A percentile compares a stretch with the other conserved stretches of the same genome.
phyloP scores from a whole-genome alignment of 805 yeast genomes.

The Teunomyces panamensis region DNA sequence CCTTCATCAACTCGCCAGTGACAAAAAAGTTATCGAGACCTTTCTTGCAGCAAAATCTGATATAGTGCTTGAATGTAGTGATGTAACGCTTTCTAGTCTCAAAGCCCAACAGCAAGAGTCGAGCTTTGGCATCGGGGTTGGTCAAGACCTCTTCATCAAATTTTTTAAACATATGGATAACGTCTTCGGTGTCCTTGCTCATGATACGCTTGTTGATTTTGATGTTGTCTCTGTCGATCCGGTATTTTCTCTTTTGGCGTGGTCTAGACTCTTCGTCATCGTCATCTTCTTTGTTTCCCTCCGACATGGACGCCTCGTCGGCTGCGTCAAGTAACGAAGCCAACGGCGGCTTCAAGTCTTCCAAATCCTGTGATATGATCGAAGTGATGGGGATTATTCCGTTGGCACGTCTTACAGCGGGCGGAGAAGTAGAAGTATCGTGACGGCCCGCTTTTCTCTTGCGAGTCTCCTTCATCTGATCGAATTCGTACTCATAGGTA shows the following conservation, averaged over 20 bases:
- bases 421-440: background rate
- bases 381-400: slow-evolving; percentile 4
- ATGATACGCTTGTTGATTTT: slow-evolving; percentile 14
- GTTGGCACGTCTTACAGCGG: slow-evolving; percentile 1
- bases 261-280: background rate
- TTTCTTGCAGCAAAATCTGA: slow-evolving; percentile 12
- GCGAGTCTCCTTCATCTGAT: background rate
- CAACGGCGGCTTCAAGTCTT: background rate
- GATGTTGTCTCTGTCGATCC: slow-evolving; percentile 11
- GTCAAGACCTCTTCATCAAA: slow-evolving; percentile 14
- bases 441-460: background rate
- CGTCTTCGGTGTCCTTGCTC: slow-evolving; percentile 15
- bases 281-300: background rate
- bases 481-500: background rate
- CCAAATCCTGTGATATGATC: slow-evolving; percentile 4
- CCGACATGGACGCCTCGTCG: slow-evolving; percentile 1
- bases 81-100: slow-evolving; percentile 15
- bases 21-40: slow-evolving; percentile 11
- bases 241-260: slow-evolving; percentile 9
- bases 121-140: slow-evolving; percentile 12
- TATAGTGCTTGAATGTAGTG: slow-evolving; percentile 15
- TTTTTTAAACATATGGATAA: slow-evolving; percentile 13
- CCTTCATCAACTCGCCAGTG: slow-evolving; percentile 14
- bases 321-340: background rate
- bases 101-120: slow-evolving; percentile 12